These are phyloP conservation scores for Brassica cretica DNA, from an alignment of 345 rosid genomes.

Conservation along the genomic window DNA sequence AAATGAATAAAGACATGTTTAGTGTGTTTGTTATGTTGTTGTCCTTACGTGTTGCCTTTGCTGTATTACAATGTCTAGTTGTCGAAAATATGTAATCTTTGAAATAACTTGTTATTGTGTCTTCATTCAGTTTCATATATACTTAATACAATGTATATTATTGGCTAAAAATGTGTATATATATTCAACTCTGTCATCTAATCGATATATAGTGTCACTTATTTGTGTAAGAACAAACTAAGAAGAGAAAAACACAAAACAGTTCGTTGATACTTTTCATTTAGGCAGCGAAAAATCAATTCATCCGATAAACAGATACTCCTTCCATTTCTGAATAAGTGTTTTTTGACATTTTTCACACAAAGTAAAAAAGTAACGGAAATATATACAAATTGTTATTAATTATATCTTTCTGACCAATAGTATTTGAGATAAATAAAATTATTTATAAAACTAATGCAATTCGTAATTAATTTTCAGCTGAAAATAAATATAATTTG, in stretches of 20 bases:
- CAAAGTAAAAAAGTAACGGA: too few species aligned
- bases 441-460: too few species aligned
- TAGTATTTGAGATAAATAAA: too few species aligned
- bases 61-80: not conserved
- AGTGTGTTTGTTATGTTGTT: not conserved
- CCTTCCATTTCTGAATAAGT: too few species aligned
- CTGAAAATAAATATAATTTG: too few species aligned
- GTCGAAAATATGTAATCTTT: not conserved
- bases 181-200: not conserved
- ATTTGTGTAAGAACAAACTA: not conserved
- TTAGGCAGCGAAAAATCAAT: not conserved
- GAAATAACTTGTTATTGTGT: not conserved
- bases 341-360: too few species aligned
- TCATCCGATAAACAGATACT: not conserved
- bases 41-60: not conserved
- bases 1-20: constrained; percentile 1
- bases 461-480: too few species aligned
- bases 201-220: not conserved
- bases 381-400: too few species aligned
- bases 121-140: not conserved
- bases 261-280: not conserved
- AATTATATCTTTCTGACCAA: too few species aligned
- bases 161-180: not conserved
- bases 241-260: not conserved
- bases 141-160: not conserved